These are phyloP conservation scores for Croton setiger DNA, from an alignment of 441 rosid species.

Conservation along the genomic window DNA sequence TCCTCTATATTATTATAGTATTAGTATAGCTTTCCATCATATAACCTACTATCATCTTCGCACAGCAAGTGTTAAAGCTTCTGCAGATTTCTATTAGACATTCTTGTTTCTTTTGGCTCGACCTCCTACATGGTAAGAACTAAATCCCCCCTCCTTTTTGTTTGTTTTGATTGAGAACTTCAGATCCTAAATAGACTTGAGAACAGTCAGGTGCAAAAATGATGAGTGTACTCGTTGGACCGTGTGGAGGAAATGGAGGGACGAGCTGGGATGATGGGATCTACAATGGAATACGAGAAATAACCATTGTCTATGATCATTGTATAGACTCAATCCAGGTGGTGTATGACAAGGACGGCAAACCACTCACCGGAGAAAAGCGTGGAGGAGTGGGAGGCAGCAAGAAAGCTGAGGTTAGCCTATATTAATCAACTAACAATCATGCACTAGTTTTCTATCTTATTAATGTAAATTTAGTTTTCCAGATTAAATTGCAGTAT, in stretches of 20 bases:
- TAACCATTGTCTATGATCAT: constrained; percentile 47
- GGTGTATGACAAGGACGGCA: constrained; percentile 64
- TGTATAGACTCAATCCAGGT: constrained; percentile 63
- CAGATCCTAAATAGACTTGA: not conserved
- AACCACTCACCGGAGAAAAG: constrained; percentile 46
- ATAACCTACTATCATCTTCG: not conserved
- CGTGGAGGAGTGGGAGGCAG: constrained; percentile 76
- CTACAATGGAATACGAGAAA: constrained; percentile 60
- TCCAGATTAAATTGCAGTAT: constrained; percentile 66
- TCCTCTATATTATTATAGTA: not conserved
- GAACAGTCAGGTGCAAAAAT: constrained; percentile 21
- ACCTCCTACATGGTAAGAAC: constrained; percentile 12
- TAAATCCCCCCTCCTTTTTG: not conserved
- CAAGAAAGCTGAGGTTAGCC: constrained; percentile 47
- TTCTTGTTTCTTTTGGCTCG: not conserved
- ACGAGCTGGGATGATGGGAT: constrained; percentile 67
- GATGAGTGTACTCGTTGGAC: constrained; percentile 40
- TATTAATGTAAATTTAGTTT: not conserved
- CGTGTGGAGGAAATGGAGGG: constrained; percentile 89
- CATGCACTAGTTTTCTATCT: not conserved
- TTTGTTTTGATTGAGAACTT: not conserved
- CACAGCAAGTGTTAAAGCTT: not conserved
- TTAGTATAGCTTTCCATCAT: not conserved
- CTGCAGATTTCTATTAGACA: not conserved
- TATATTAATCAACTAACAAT: not conserved